These are phyloP conservation scores for Sisymbrium altissimum DNA, from an alignment of 345 rosid genomes.

Conservation along the genomic window DNA sequence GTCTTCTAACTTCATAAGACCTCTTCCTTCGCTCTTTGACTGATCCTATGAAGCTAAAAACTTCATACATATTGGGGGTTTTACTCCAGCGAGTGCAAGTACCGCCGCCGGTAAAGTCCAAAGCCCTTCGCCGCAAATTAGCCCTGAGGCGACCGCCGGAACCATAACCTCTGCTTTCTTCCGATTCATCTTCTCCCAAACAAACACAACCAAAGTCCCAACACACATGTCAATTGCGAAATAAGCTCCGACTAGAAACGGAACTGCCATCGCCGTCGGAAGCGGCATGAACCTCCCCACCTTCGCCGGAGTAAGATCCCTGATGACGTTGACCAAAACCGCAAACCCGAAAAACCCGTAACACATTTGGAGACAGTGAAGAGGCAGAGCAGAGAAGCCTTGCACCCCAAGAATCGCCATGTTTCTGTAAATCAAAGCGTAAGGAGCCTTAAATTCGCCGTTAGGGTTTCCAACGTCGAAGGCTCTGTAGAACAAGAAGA, in stretches of 20 bases:
- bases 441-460: constrained; percentile 89
- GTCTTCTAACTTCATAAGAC: neutral
- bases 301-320: constrained; percentile 58
- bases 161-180: constrained; percentile 71
- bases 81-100: constrained; percentile 76
- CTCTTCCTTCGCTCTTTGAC: constrained; percentile 2
- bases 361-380: constrained; percentile 41
- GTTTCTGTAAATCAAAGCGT: constrained; percentile 80
- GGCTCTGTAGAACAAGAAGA: constrained; percentile 85
- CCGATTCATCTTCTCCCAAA: constrained; percentile 55
- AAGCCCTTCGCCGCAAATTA: constrained; percentile 89
- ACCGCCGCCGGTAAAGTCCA: constrained; percentile 84
- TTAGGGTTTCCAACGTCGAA: constrained; percentile 88
- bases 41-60: constrained; percentile 47
- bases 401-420: constrained; percentile 42
- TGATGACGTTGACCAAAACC: constrained; percentile 52
- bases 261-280: constrained; percentile 87
- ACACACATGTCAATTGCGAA: constrained; percentile 86
- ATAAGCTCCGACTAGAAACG: constrained; percentile 85
- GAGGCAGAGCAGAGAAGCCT: constrained; percentile 43
- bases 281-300: constrained; percentile 82
- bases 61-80: constrained; percentile 90
- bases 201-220: constrained; percentile 67
- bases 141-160: constrained; percentile 86
- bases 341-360: constrained; percentile 79